phyloP scores from a whole-genome alignment of 192 early-diverging fungal genomes.

The Dispira simplex region DNA sequence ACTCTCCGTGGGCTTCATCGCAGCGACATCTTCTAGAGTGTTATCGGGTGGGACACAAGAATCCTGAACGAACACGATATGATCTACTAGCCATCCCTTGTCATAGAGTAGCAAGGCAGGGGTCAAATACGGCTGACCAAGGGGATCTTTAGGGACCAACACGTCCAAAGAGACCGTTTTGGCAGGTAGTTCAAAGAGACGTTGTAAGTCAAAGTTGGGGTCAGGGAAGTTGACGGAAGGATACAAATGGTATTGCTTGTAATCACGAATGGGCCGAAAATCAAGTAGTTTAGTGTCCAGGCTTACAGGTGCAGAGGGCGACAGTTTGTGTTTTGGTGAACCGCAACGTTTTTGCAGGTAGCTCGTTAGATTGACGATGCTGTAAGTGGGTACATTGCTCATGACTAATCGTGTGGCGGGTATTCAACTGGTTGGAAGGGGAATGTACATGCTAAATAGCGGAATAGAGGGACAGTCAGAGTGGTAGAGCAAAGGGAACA shows the following conservation, averaged over 20 bases:
- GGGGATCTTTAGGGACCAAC: background rate
- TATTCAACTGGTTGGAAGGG: too few relatives aligned
- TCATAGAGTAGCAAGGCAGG: background rate
- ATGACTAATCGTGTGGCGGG: too few relatives aligned
- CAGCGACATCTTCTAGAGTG: too few relatives aligned
- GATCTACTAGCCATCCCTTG: background rate
- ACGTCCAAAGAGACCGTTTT: background rate
- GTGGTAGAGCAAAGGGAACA: too few relatives aligned
- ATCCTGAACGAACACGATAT: background rate
- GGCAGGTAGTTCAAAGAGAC: background rate
- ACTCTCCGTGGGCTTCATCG: background rate
- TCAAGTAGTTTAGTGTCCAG: background rate
- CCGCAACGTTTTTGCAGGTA: too few relatives aligned
- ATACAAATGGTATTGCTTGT: background rate
- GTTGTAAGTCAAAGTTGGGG: background rate
- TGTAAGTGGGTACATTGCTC: too few relatives aligned
- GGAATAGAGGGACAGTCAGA: too few relatives aligned
- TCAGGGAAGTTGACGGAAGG: constrained; percentile 1
- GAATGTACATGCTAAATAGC: too few relatives aligned
- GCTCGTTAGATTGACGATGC: too few relatives aligned
- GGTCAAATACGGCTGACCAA: background rate
- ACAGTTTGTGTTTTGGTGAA: too few relatives aligned
- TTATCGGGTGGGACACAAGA: background rate
- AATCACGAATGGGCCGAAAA: background rate
- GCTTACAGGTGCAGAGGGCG: too few relatives aligned